These are phyloP conservation scores for Crithidia sp. DNA, from an alignment of 208 protist genomes.

Conservation along the genomic window DNA sequence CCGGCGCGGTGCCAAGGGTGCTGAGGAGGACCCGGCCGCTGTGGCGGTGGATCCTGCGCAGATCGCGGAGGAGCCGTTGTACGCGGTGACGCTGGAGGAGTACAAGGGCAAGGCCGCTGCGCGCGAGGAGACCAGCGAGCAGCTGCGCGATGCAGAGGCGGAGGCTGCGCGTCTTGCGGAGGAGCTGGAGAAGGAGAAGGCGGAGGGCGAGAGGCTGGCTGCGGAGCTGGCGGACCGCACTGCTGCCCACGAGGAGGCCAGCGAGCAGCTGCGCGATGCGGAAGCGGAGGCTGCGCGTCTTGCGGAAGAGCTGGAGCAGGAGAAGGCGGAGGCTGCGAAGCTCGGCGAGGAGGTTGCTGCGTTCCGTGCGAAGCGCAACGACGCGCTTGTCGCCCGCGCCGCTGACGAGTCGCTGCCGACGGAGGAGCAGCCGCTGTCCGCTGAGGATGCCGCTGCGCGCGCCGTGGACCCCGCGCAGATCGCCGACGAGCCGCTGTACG, in stretches of 20 bases:
- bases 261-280: no score
- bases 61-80: constrained; percentile 36
- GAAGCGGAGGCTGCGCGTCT: no score
- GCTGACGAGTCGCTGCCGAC: background rate
- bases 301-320: background rate
- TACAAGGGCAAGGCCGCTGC: constrained; percentile 4
- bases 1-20: background rate
- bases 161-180: constrained; percentile 11
- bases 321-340: background rate
- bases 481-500: constrained; percentile 23
- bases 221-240: constrained; percentile 4
- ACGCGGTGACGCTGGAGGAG: constrained; percentile 35
- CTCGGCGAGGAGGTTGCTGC: constrained; percentile 3
- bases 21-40: constrained; percentile 10
- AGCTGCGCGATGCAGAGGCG: background rate
- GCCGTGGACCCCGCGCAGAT: constrained; percentile 12
- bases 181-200: constrained; percentile 25
- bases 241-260: constrained; percentile 1
- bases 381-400: background rate
- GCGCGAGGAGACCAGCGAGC: constrained; percentile 3
- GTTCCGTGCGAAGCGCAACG: constrained; percentile 11
- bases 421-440: background rate
- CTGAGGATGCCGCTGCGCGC: background rate
- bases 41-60: constrained; percentile 18
- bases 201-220: background rate